A percentile compares a stretch with the other conserved stretches of the same genome.
phyloP scores from a whole-genome alignment of 2,329 filamentous ascomycete species.

The Teratosphaeria viscida region DNA sequence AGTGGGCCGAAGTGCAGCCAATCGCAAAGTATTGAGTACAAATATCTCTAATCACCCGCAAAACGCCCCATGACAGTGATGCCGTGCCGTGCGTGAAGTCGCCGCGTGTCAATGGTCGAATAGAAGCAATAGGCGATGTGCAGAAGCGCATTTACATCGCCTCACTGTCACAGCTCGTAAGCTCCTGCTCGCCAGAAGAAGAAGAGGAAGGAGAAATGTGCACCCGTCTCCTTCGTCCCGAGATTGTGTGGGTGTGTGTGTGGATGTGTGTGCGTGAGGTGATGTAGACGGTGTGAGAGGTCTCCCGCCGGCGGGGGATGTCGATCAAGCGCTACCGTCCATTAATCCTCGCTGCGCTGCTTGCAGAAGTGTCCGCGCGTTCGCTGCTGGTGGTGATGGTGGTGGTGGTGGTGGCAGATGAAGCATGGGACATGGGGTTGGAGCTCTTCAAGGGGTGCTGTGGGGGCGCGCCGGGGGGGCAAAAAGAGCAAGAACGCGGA shows the following conservation, averaged over 20 bases:
- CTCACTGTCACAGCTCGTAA: neutral
- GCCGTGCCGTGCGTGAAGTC: neutral
- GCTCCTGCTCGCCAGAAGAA: neutral
- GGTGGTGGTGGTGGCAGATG: no score
- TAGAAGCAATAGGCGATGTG: neutral
- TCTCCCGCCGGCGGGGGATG: neutral
- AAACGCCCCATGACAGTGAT: neutral
- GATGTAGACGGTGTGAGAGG: neutral
- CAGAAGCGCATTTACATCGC: neutral
- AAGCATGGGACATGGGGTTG: no score
- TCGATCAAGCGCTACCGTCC: neutral
- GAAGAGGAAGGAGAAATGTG: no score
- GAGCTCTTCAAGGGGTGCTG: neutral
- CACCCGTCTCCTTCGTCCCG: no score
- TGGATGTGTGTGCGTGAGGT: neutral
- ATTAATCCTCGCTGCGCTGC: neutral
- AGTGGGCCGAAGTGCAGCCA: neutral
- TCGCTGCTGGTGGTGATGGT: neutral
- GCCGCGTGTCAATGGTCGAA: neutral
- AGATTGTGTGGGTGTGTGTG: neutral
- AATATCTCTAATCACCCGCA: neutral
- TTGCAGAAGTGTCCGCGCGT: neutral
- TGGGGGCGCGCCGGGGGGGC: neutral
- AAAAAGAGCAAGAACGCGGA: neutral
- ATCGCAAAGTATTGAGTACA: neutral